These are phyloP conservation scores for Taphrina communis DNA, from an alignment of 1,139 yeast genomes.

Conservation along the genomic window DNA sequence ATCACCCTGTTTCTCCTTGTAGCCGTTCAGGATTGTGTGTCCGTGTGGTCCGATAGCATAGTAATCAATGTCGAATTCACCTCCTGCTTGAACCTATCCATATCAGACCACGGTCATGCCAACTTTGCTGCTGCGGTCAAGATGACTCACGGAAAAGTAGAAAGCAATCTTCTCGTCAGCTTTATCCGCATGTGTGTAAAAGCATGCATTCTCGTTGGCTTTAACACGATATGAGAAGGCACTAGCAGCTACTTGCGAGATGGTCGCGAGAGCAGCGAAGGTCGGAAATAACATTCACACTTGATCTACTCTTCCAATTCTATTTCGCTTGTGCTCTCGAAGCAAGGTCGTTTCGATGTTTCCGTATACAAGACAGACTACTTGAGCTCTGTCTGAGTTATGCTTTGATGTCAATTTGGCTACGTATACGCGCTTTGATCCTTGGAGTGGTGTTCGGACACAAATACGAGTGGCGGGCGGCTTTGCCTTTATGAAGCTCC, in stretches of 20 bases:
- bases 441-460: background rate
- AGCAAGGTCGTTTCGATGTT: no score
- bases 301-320: background rate
- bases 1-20: conserved; percentile 83
- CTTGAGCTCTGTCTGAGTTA: background rate
- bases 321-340: no score
- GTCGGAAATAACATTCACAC: background rate
- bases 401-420: background rate
- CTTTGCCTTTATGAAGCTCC: conserved; percentile 2
- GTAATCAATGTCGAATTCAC: conserved; percentile 83
- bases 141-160: conserved; percentile 70
- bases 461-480: background rate
- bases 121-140: no score
- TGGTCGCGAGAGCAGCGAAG: background rate
- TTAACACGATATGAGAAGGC: conserved; percentile 54
- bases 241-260: conserved; percentile 23
- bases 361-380: no score
- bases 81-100: conserved; percentile 74
- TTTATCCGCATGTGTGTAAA: conserved; percentile 71
- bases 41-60: conserved; percentile 72
- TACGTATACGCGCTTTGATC: background rate
- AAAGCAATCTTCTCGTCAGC: conserved; percentile 72
- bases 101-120: background rate
- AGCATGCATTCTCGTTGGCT: conserved; percentile 81
- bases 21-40: conserved; percentile 62